A percentile compares a stretch with the other conserved stretches of the same genome.
These are phyloP conservation scores for Kurtzmaniella cleridarum DNA, from an alignment of 805 yeast genomes.

Conservation along the genomic window DNA sequence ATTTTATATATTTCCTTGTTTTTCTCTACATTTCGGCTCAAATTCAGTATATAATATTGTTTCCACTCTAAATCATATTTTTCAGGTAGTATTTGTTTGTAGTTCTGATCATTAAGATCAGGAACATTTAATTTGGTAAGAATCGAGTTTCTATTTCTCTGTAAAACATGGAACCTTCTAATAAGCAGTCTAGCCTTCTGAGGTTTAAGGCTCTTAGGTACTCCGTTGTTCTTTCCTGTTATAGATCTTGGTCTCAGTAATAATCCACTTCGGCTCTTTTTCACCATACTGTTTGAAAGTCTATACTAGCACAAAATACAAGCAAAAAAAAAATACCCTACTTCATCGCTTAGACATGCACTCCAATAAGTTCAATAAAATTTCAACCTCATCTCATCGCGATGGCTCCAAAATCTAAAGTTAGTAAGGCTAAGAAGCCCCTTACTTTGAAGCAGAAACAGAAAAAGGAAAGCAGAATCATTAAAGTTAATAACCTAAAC, in stretches of 20 bases:
- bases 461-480: conserved; percentile 31
- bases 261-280: conserved; percentile 16
- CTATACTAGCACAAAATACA: too few species aligned
- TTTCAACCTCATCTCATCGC: too few species aligned
- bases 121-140: conserved; percentile 22
- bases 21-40: neutral
- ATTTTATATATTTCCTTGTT: conserved; percentile 12
- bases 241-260: conserved; percentile 28
- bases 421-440: conserved; percentile 6
- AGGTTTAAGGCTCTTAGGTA: conserved; percentile 56
- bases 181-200: conserved; percentile 69
- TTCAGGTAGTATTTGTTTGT: conserved; percentile 4
- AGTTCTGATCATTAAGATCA: conserved; percentile 16
- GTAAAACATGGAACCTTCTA: conserved; percentile 67
- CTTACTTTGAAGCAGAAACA: conserved; percentile 27
- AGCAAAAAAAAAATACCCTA: too few species aligned
- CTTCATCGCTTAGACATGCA: too few species aligned
- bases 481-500: conserved; percentile 45
- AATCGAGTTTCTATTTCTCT: conserved; percentile 48
- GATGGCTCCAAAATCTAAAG: too few species aligned
- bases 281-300: conserved; percentile 5
- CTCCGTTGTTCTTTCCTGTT: conserved; percentile 16
- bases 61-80: conserved; percentile 1
- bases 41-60: conserved; percentile 6
- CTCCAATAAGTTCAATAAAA: too few species aligned